phyloP scores from a whole-genome alignment of 2,329 filamentous ascomycete genomes.

The Penicillium vulpinum region DNA sequence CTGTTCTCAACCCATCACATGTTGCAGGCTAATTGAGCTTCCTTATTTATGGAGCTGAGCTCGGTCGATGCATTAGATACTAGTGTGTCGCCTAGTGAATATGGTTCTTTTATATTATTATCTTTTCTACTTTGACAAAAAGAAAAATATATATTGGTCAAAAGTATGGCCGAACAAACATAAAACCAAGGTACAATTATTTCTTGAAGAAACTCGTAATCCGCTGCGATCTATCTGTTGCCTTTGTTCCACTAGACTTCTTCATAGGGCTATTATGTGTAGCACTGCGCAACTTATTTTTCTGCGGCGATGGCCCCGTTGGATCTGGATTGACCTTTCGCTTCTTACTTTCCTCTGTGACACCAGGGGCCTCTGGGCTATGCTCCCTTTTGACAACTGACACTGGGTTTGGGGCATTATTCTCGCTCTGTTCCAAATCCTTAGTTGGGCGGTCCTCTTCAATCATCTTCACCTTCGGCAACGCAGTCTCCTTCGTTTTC shows the following conservation, averaged over 20 bases:
- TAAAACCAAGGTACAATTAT: slow-evolving; percentile 17
- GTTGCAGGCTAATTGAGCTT: not conserved
- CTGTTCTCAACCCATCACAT: not conserved
- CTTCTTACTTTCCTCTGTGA: slow-evolving; percentile 27
- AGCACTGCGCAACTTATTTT: slow-evolving; percentile 57
- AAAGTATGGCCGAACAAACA: not conserved
- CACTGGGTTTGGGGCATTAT: slow-evolving; percentile 54
- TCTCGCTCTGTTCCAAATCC: slow-evolving; percentile 18
- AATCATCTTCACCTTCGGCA: slow-evolving; percentile 34
- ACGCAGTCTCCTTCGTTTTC: slow-evolving; percentile 35
- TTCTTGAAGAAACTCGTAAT: slow-evolving; percentile 53
- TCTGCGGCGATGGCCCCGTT: slow-evolving; percentile 36
- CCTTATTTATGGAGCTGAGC: not conserved
- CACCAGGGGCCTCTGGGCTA: slow-evolving; percentile 28
- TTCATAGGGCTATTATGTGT: slow-evolving; percentile 56
- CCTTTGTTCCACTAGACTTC: slow-evolving; percentile 43
- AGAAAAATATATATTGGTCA: not conserved
- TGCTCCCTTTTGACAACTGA: slow-evolving; percentile 52
- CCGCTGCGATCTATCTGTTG: slow-evolving; percentile 52
- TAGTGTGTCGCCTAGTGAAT: not conserved
- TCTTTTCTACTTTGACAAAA: not conserved
- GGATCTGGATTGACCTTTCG: slow-evolving; percentile 21
- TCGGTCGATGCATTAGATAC: not conserved
- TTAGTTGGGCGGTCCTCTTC: slow-evolving; percentile 14
- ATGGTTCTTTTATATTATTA: not conserved